phyloP scores from a whole-genome alignment of 306 rosid species.

The Citrullus colocynthis region DNA sequence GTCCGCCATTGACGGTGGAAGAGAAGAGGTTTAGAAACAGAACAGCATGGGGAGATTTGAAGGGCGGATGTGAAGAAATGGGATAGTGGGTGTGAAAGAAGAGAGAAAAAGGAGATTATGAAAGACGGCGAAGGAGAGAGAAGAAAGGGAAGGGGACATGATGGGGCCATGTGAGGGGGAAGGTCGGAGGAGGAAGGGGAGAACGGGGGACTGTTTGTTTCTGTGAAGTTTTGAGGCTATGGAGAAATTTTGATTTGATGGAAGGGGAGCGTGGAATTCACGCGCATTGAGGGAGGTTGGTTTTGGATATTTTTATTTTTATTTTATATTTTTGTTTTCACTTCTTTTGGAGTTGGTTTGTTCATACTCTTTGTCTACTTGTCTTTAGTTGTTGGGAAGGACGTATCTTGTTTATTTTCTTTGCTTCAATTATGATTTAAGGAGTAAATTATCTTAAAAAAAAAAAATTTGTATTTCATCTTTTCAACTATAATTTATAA shows the following conservation, averaged over 20 bases:
- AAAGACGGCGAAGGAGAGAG: background rate
- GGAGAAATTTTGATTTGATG: background rate
- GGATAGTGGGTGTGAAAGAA: background rate
- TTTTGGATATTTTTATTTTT: background rate
- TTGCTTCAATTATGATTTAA: no score
- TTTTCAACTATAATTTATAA: no score
- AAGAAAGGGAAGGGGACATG: background rate
- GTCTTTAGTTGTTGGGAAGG: background rate
- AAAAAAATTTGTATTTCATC: no score
- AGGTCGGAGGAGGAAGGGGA: background rate
- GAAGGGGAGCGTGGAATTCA: background rate
- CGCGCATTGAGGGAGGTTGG: background rate
- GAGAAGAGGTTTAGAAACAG: background rate
- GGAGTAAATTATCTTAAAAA: no score
- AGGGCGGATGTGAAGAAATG: background rate
- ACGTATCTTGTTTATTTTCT: background rate
- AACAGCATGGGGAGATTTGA: background rate
- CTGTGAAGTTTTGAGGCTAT: background rate
- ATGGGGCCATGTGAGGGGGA: background rate
- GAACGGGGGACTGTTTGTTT: background rate
- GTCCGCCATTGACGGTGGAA: conserved; percentile 11
- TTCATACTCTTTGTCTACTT: background rate
- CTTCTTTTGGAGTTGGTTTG: background rate
- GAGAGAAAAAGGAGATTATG: background rate
- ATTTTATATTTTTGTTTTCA: background rate